phyloP scores from a whole-genome alignment of 306 rosid genomes.

The Rosa rugosa region DNA sequence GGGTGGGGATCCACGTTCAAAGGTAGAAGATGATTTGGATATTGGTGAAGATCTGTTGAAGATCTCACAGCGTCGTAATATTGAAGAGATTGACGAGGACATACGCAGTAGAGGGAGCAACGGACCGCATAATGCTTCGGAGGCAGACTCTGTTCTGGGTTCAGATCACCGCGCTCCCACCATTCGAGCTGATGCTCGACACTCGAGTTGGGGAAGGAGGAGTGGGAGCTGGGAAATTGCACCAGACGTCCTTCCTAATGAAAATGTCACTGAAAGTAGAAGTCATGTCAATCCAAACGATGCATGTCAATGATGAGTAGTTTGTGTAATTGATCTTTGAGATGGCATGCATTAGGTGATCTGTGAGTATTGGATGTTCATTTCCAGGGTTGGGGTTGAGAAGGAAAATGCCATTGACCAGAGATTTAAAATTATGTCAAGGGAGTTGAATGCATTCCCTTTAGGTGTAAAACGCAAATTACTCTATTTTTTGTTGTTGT shows the following conservation, averaged over 20 bases:
- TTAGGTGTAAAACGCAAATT: slow-evolving; percentile 25
- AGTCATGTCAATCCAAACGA: slow-evolving; percentile 54
- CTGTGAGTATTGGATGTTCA: slow-evolving; percentile 34
- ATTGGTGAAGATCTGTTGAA: slow-evolving; percentile 88
- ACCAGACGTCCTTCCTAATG: slow-evolving; percentile 55
- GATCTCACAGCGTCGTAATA: slow-evolving; percentile 86
- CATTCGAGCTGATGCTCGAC: slow-evolving; percentile 69
- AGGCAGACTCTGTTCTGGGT: slow-evolving; percentile 67
- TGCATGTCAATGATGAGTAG: slow-evolving; percentile 42
- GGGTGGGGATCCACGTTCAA: slow-evolving; percentile 67
- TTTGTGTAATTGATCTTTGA: slow-evolving; percentile 34
- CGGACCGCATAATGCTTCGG: slow-evolving; percentile 53
- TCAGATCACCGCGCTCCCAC: slow-evolving; percentile 76
- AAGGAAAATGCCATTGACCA: slow-evolving; percentile 23
- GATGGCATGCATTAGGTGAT: slow-evolving; percentile 23
- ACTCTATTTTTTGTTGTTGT: slow-evolving; percentile 23
- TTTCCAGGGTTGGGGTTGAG: slow-evolving; percentile 15
- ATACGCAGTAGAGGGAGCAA: slow-evolving; percentile 69
- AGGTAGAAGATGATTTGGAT: slow-evolving; percentile 87
- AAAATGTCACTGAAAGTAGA: slow-evolving; percentile 72
- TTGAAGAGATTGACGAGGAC: slow-evolving; percentile 74
- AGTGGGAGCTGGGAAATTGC: slow-evolving; percentile 85
- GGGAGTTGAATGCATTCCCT: slow-evolving; percentile 32
- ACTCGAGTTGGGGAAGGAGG: slow-evolving; percentile 80
- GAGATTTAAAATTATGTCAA: slow-evolving; percentile 32